Conservation (phyloP, 345 rosid species). For the Litchi chinensis region DNA sequence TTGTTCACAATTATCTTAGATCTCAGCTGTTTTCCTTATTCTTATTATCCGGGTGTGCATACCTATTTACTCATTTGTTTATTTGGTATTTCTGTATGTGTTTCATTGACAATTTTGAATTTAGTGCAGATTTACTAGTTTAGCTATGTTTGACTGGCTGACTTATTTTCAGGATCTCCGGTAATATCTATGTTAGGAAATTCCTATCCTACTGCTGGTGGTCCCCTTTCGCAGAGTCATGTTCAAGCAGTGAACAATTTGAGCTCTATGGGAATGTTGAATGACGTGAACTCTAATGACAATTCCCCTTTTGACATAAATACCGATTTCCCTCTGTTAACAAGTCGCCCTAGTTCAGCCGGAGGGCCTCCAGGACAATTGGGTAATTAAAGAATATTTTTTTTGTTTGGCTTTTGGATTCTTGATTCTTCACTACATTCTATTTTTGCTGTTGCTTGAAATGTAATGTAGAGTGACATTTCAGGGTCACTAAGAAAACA, state of each 20-base stretch:
- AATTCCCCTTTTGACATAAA: conserved; percentile 92
- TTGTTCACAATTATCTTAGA: background rate
- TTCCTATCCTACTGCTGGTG: conserved; percentile 77
- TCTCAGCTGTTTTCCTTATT: background rate
- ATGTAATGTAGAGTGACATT: conserved; percentile 19
- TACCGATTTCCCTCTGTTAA: conserved; percentile 89
- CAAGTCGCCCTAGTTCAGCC: conserved; percentile 94
- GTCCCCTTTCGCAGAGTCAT: conserved; percentile 86
- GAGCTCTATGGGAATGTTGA: conserved; percentile 86
- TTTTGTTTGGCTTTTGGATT: conserved; percentile 9
- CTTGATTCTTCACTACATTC: conserved; percentile 4
- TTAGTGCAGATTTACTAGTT: background rate
- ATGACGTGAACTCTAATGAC: conserved; percentile 74
- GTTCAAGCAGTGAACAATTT: conserved; percentile 85
- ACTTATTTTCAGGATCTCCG: conserved; percentile 72
- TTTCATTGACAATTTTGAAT: background rate
- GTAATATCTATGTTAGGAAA: conserved; percentile 83
- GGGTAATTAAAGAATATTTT: conserved; percentile 44
- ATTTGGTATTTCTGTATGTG: background rate
- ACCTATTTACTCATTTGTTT: background rate
- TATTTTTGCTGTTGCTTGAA: conserved; percentile 11
- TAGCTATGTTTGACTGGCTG: conserved; percentile 21
- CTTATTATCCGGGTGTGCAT: background rate
- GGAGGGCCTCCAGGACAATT: conserved; percentile 99
- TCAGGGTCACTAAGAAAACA: conserved; percentile 91